Percentiles rank a stretch among this genome's conserved stretches.
phyloP scores from a whole-genome alignment of 495 filamentous ascomycete genomes.

The Saxophila tyrrhenica region DNA sequence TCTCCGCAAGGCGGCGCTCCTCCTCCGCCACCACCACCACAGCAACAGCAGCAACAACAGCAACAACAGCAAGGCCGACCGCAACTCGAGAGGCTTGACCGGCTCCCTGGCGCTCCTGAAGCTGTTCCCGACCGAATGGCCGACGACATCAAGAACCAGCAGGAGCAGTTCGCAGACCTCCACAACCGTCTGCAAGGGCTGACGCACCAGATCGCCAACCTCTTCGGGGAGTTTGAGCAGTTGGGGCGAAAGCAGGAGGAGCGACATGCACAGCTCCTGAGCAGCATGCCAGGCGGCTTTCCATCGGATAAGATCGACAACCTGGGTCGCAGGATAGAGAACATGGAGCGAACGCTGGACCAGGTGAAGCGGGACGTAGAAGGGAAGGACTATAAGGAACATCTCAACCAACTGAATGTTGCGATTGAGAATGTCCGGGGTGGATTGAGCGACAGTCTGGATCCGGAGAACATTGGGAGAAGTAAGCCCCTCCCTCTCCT shows the following conservation, averaged over 20 bases:
- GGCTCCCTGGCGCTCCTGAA: slow-evolving; percentile 16
- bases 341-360: slow-evolving; percentile 46
- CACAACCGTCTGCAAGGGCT: slow-evolving; percentile 67
- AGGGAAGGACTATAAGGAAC: slow-evolving; percentile 59
- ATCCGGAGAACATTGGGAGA: slow-evolving; percentile 38
- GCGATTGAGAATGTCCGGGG: slow-evolving; percentile 62
- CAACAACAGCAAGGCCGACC: slow-evolving; percentile 28
- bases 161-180: slow-evolving; percentile 66
- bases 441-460: slow-evolving; percentile 46
- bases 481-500: slow-evolving; percentile 27
- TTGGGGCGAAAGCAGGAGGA: slow-evolving; percentile 39
- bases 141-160: slow-evolving; percentile 31
- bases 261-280: slow-evolving; percentile 47
- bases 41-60: slow-evolving; percentile 30
- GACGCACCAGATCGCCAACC: slow-evolving; percentile 57
- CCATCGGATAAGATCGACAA: slow-evolving; percentile 33
- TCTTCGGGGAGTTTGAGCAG: slow-evolving; percentile 52
- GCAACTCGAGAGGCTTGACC: slow-evolving; percentile 24
- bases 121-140: slow-evolving; percentile 10
- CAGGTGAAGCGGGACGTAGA: slow-evolving; percentile 54
- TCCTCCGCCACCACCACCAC: slow-evolving; percentile 9
- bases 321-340: slow-evolving; percentile 42
- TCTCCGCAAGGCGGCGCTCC: not conserved
- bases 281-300: slow-evolving; percentile 29
- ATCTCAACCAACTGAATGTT: slow-evolving; percentile 59